A percentile compares a stretch with the other conserved stretches of the same genome.
These are phyloP conservation scores for Tetrahymena elliotti DNA, from an alignment of 73 alveolate species.

Conservation along the genomic window DNA sequence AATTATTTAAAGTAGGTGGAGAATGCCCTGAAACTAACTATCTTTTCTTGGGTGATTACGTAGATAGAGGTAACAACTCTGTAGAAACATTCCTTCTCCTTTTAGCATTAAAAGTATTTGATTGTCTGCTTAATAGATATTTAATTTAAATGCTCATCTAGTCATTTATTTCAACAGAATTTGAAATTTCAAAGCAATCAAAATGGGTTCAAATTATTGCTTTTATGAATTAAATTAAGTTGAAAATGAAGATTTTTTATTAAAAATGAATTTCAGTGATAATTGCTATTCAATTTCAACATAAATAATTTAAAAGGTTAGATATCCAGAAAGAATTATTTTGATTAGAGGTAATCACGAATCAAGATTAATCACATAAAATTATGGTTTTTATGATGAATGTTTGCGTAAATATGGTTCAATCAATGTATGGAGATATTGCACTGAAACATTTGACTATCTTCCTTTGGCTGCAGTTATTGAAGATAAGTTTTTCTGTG, in stretches of 20 bases:
- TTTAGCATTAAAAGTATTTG: conserved; percentile 71
- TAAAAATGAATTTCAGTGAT: no score
- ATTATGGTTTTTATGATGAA: conserved; percentile 90
- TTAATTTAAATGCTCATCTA: neutral
- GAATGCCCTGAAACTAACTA: conserved; percentile 83
- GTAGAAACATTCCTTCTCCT: conserved; percentile 86
- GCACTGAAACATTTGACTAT: conserved; percentile 98
- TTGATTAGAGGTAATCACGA: conserved; percentile 80
- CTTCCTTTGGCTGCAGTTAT: conserved; percentile 94
- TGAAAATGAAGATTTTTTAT: no score
- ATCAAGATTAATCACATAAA: conserved; percentile 71
- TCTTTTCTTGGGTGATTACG: conserved; percentile 89
- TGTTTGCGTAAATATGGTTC: conserved; percentile 91
- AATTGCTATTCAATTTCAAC: no score
- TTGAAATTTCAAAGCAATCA: neutral
- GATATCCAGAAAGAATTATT: conserved; percentile 78
- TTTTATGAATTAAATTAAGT: no score
- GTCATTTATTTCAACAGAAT: no score
- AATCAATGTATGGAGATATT: conserved; percentile 96
- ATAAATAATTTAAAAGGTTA: conserved; percentile 36
- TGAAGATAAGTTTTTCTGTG: conserved; percentile 83
- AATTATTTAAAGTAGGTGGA: conserved; percentile 83
- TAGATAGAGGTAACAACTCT: conserved; percentile 84
- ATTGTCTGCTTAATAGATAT: neutral
- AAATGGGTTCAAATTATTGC: no score